Conservation (phyloP, 805 yeast genomes). For the Yarrowia phangngaensis region DNA sequence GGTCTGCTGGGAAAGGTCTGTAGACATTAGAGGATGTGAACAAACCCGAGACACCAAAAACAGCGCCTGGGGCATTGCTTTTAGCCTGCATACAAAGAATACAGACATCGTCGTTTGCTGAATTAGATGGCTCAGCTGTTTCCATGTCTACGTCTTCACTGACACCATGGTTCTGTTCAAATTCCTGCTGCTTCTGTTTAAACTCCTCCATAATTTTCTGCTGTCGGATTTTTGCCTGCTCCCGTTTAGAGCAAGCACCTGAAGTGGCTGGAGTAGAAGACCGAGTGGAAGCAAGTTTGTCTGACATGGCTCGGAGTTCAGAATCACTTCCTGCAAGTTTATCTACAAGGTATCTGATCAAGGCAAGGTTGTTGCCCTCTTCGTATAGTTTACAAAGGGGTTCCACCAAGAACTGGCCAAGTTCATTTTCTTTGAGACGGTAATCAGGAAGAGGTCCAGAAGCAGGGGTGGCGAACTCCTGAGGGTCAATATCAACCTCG, state of each 20-base stretch:
- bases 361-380: conserved; percentile 3
- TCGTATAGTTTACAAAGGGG: conserved; percentile 6
- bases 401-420: background rate
- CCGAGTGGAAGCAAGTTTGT: background rate
- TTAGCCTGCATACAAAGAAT: conserved; percentile 51
- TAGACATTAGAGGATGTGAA: conserved; percentile 57
- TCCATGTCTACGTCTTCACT: conserved; percentile 39
- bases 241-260: conserved; percentile 47
- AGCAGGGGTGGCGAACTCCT: conserved; percentile 11
- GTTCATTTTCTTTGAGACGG: conserved; percentile 1
- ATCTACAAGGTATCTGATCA: conserved; percentile 7
- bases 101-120: conserved; percentile 54
- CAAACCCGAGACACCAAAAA: conserved; percentile 69
- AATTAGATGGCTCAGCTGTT: conserved; percentile 17
- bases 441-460: conserved; percentile 17
- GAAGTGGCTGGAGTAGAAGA: background rate
- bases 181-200: conserved; percentile 72
- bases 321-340: conserved; percentile 2
- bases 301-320: background rate
- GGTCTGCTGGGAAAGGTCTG: conserved; percentile 60
- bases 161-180: conserved; percentile 48
- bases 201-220: conserved; percentile 71
- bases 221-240: conserved; percentile 64
- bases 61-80: conserved; percentile 47
- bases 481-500: conserved; percentile 11